Conservation (phyloP, 2,329 filamentous ascomycete species). For the Aspergillus flavus region DNA sequence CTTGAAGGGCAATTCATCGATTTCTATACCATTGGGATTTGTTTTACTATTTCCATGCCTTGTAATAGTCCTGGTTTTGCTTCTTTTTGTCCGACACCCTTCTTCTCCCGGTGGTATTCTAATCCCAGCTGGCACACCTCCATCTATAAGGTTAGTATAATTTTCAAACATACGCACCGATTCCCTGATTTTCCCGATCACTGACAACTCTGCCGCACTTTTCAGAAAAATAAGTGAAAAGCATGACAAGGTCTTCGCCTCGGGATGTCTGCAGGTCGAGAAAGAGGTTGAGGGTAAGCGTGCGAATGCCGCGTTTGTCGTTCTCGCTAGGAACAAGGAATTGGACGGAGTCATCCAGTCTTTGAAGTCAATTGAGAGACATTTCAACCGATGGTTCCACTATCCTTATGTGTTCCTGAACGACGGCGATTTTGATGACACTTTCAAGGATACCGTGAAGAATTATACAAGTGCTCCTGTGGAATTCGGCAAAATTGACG, state of each 20-base stretch:
- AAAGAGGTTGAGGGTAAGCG: conserved; percentile 68
- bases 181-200: neutral
- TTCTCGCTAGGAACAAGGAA: conserved; percentile 94
- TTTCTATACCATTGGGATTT: conserved; percentile 89
- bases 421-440: conserved; percentile 93
- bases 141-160: conserved; percentile 75
- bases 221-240: conserved; percentile 92
- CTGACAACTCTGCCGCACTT: conserved; percentile 18
- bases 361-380: conserved; percentile 94
- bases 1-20: conserved; percentile 84
- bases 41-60: conserved; percentile 91
- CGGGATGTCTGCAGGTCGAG: conserved; percentile 78
- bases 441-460: conserved; percentile 82
- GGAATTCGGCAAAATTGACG: conserved; percentile 91
- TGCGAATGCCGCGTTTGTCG: conserved; percentile 93
- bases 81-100: conserved; percentile 87
- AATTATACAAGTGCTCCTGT: conserved; percentile 88
- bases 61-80: conserved; percentile 85
- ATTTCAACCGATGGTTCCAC: conserved; percentile 99
- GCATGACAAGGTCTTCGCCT: conserved; percentile 94
- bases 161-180: neutral
- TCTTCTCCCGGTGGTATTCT: conserved; percentile 78
- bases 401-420: conserved; percentile 99
- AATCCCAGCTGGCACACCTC: conserved; percentile 85
- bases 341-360: conserved; percentile 94